Evolutionary conservation across 177 flowering plant genomes (phyloP).

Genomic region (Tripterygium wilfordii): DNA sequence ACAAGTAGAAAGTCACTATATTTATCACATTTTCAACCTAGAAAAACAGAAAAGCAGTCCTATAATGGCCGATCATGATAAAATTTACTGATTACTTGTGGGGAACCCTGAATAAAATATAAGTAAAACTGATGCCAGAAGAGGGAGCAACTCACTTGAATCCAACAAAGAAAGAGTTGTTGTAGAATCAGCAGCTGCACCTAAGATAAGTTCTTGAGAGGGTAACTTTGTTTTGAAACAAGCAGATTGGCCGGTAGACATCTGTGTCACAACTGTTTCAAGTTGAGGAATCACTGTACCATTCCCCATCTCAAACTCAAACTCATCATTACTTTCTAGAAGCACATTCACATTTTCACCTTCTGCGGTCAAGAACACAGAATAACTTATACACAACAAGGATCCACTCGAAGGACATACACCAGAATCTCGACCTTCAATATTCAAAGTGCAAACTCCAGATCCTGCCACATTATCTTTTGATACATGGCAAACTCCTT

Average conservation of each 20-base stretch:
- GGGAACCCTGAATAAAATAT: too few relatives aligned
- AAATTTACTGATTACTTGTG: too few relatives aligned
- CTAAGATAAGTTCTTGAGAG: slow-evolving; percentile 49
- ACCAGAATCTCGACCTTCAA: slow-evolving; percentile 58
- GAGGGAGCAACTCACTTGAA: slow-evolving; percentile 41
- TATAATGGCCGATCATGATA: too few relatives aligned
- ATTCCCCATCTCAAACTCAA: slow-evolving; percentile 87
- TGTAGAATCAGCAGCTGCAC: slow-evolving; percentile 51
- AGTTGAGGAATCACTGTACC: slow-evolving; percentile 60
- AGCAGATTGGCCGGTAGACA: slow-evolving; percentile 67
- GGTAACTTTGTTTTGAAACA: slow-evolving; percentile 39
- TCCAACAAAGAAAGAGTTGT: slow-evolving; percentile 27
- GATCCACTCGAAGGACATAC: slow-evolving; percentile 55
- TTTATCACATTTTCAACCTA: too few relatives aligned
- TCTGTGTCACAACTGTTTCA: slow-evolving; percentile 67
- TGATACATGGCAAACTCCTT: slow-evolving; percentile 13
- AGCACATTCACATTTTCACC: slow-evolving; percentile 37
- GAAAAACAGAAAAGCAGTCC: too few relatives aligned
- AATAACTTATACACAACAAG: slow-evolving; percentile 54
- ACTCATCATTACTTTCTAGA: slow-evolving; percentile 68
- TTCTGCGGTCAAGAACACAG: slow-evolving; percentile 40
- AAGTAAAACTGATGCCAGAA: slow-evolving; percentile 3
- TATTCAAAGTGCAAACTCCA: slow-evolving; percentile 15
- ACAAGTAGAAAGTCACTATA: too few relatives aligned
- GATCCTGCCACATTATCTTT: slow-evolving; percentile 12